Evolutionary conservation across 352 stramenopile species (phyloP).

Genomic region (Phytopythium chamaehyphon): DNA sequence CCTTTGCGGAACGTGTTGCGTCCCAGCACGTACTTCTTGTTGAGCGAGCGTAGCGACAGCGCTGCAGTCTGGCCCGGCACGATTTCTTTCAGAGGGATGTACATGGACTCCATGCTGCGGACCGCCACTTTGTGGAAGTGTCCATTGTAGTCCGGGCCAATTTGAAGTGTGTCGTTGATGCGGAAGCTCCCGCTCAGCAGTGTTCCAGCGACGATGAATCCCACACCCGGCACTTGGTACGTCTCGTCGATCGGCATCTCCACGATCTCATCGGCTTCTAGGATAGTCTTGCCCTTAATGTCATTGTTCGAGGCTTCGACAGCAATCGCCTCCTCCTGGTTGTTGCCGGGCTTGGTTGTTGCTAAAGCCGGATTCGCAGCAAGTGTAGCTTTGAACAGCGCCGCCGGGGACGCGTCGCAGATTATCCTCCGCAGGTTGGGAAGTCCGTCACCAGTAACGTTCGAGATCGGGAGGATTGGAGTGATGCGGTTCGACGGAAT

Average conservation of each 20-base stretch:
- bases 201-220: slow-evolving; percentile 92
- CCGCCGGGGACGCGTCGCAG: slow-evolving; percentile 57
- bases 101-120: slow-evolving; percentile 89
- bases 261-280: slow-evolving; percentile 35
- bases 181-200: slow-evolving; percentile 90
- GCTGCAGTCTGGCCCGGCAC: slow-evolving; percentile 82
- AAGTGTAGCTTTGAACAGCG: slow-evolving; percentile 72
- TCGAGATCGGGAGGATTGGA: slow-evolving; percentile 96
- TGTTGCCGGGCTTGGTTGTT: slow-evolving; percentile 55
- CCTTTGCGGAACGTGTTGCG: slow-evolving; percentile 89
- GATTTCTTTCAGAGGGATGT: slow-evolving; percentile 87
- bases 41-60: slow-evolving; percentile 83
- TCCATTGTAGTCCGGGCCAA: slow-evolving; percentile 89
- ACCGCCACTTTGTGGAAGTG: slow-evolving; percentile 85
- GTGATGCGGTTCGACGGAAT: slow-evolving; percentile 92
- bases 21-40: slow-evolving; percentile 84
- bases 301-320: slow-evolving; percentile 3
- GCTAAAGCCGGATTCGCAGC: slow-evolving; percentile 43
- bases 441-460: slow-evolving; percentile 95
- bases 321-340: slow-evolving; percentile 33
- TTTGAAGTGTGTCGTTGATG: slow-evolving; percentile 83
- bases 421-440: slow-evolving; percentile 74
- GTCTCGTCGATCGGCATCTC: slow-evolving; percentile 89
- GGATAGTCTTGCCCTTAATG: neutral
- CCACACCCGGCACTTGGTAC: slow-evolving; percentile 92